Evolutionary conservation across 345 rosid species (phyloP).

Genomic region (Syzygium jambos): DNA sequence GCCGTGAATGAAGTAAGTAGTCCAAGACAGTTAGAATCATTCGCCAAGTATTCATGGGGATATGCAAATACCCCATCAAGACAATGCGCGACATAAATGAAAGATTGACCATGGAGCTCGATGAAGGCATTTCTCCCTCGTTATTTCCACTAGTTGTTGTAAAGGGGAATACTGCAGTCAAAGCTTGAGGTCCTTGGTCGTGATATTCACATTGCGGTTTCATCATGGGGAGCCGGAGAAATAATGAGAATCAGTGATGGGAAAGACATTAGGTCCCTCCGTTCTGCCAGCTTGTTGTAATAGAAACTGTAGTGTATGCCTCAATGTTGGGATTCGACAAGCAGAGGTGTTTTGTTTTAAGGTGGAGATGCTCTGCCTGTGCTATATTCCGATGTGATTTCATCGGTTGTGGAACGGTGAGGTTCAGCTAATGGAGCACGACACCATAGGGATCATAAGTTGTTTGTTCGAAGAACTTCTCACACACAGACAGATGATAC

Average conservation of each 20-base stretch:
- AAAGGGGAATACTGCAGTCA: neutral
- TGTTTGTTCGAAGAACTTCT: neutral
- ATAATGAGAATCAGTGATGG: neutral
- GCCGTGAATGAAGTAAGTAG: constrained; percentile 35
- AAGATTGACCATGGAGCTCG: neutral
- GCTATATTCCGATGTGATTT: neutral
- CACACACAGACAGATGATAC: neutral
- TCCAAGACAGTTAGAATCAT: neutral
- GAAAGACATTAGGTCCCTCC: neutral
- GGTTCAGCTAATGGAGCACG: neutral
- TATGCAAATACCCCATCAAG: constrained; percentile 28
- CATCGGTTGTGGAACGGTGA: neutral
- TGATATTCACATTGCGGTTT: neutral
- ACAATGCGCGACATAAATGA: neutral
- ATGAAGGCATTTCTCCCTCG: neutral
- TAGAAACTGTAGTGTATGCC: neutral
- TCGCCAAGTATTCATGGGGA: constrained; percentile 10
- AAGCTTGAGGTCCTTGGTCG: neutral
- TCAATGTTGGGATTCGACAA: neutral
- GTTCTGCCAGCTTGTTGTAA: neutral
- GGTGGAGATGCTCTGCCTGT: neutral
- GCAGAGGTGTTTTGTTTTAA: neutral
- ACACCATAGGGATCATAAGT: neutral
- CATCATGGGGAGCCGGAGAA: neutral
- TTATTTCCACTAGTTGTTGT: neutral